Percentiles rank a stretch among this genome's conserved stretches.
phyloP scores from a whole-genome alignment of 108 stramenopile genomes.

The Skeletonema menzelii region DNA sequence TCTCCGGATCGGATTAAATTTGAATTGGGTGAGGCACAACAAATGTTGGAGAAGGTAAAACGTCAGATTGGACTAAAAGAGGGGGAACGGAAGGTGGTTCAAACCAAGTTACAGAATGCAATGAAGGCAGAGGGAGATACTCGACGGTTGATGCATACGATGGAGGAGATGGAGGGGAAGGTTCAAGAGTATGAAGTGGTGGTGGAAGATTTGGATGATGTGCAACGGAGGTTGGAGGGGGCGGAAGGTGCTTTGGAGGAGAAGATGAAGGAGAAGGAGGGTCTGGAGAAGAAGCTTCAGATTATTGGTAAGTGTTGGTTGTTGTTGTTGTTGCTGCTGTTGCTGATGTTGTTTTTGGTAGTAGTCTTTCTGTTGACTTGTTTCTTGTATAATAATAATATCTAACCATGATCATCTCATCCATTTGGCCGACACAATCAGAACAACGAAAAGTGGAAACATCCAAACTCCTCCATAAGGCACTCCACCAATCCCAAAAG shows the following conservation, averaged over 20 bases:
- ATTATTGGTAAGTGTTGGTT: not conserved
- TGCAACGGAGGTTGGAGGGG: constrained; percentile 23
- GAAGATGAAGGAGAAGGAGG: constrained; percentile 3
- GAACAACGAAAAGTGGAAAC: constrained; percentile 34
- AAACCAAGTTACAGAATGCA: constrained; percentile 34
- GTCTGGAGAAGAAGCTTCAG: constrained; percentile 17
- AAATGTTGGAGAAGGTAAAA: constrained; percentile 40
- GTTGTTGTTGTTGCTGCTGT: not conserved
- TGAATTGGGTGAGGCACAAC: constrained; percentile 30
- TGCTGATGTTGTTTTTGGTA: no score
- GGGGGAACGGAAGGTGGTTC: constrained; percentile 30
- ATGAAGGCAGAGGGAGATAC: constrained; percentile 24
- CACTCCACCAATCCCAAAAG: constrained; percentile 38
- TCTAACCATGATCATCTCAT: no score
- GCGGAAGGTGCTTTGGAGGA: constrained; percentile 48
- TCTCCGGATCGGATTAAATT: constrained; percentile 60
- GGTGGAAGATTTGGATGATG: constrained; percentile 37
- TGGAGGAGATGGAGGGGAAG: constrained; percentile 27
- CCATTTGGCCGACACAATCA: constrained; percentile 6
- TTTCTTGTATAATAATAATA: no score
- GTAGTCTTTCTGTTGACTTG: no score
- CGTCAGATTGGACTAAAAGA: constrained; percentile 46
- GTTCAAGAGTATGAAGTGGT: constrained; percentile 34
- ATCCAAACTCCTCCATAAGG: constrained; percentile 31
- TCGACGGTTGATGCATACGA: constrained; percentile 20